phyloP scores from a whole-genome alignment of 2,329 filamentous ascomycete genomes.

The Pyrenophora teres region DNA sequence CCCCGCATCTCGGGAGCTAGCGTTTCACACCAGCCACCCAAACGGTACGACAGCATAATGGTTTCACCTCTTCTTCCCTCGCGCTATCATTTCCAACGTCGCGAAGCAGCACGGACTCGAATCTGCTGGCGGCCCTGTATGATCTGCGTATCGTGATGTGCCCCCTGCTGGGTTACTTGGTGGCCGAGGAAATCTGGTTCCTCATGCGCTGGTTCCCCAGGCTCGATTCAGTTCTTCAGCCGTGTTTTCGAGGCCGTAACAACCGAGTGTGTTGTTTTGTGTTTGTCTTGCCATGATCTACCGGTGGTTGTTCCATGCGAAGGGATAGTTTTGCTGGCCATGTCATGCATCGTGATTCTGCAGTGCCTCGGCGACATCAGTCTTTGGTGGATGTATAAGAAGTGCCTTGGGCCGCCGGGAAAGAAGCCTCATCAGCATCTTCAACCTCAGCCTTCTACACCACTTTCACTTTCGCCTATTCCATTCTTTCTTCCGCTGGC shows the following conservation, averaged over 20 bases:
- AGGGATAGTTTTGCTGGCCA: constrained; percentile 1
- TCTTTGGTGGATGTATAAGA: constrained; percentile 9
- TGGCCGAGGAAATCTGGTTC: neutral
- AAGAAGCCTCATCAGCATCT: constrained; percentile 10
- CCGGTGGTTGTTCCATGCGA: constrained; percentile 2
- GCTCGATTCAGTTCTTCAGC: neutral
- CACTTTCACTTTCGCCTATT: neutral
- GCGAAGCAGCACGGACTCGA: neutral
- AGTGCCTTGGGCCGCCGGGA: neutral
- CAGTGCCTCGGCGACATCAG: constrained; percentile 1
- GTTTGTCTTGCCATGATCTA: constrained; percentile 11
- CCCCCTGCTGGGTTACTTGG: constrained; percentile 1
- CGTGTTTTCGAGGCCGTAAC: neutral
- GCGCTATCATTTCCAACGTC: constrained; percentile 1
- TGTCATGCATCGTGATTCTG: constrained; percentile 7
- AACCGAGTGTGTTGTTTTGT: constrained; percentile 9
- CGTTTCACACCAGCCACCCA: constrained; percentile 12
- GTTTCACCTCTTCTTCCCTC: constrained; percentile 8
- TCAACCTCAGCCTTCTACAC: constrained; percentile 6
- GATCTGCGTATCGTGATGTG: constrained; percentile 22
- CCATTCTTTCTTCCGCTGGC: constrained; percentile 9
- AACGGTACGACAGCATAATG: constrained; percentile 11
- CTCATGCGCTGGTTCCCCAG: constrained; percentile 10
- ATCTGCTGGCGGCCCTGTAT: constrained; percentile 11
- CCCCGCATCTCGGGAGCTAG: constrained; percentile 1